Evolutionary conservation across 2,329 filamentous ascomycete species (phyloP), one percentile per base, ranked within the genome.

Genomic region (Neonectria sp.): DNA sequence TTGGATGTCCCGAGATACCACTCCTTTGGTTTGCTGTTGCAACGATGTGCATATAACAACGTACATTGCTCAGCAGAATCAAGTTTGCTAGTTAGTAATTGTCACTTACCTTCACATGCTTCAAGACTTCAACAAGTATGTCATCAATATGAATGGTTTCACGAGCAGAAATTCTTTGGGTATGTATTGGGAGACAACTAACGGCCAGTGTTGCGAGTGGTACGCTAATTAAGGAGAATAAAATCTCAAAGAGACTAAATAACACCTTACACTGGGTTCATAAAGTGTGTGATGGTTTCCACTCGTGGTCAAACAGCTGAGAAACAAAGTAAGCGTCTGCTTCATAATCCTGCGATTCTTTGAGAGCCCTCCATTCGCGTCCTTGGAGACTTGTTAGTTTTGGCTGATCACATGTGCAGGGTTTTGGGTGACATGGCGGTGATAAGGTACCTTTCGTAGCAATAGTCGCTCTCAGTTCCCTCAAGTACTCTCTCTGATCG

Each of bases 281-380:
- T 24, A 45, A 51, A 31, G 27, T 29, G 3, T 29, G 13, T 3
- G 27, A n/a, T n/a, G 48, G 48, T 15, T 51, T 17, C 48, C 48
- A 51, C 15, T 3, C 8, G 27, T 8, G 12, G 13, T 51, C 48
- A 27, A 31, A 51, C 25, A 51, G 27, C 25, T 51, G 48, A 5
- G 48, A 51, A 29, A 51, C 27, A 17, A 51, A 51, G 17, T 51
- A 51, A 31, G 27, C 8, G 25, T 51, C 48, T n/a, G 48, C 48
- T 8, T 51, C 48, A 17, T 31, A 51, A 15, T 29, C 25, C 15
- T 17, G 1, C 3, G 48, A 51, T 8, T 29, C 48, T 11, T 51
- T 51, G 48, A 51, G 48, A 51, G 48, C 7, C 25, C 11, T 31
- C 48, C 48, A 51, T n/a, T 29, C 27, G 17, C 17, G 24, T n/a